A percentile compares a stretch with the other conserved stretches of the same genome.
Evolutionary conservation across 768 basidiomycete genomes (phyloP).

Genomic region (Austroboletus festivus): DNA sequence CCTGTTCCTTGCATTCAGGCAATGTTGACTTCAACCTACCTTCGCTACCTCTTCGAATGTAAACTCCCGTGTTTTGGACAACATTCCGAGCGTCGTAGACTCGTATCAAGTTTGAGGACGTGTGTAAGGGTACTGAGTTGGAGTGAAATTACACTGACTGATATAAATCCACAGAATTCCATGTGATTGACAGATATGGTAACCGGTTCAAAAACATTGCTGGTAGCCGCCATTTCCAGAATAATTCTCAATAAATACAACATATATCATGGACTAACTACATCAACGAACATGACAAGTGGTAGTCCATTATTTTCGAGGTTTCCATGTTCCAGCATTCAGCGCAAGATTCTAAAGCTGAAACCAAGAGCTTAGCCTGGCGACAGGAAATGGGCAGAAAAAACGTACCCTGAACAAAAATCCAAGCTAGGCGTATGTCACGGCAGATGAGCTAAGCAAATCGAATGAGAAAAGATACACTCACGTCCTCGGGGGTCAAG

Average conservation of each 20-base stretch:
- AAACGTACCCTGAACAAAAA: constrained; percentile 46
- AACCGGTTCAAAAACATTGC: too few relatives aligned
- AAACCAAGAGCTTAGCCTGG: neutral
- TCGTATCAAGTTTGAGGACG: neutral
- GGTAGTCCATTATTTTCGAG: too few relatives aligned
- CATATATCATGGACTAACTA: too few relatives aligned
- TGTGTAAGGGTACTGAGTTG: too few relatives aligned
- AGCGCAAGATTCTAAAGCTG: constrained; percentile 19
- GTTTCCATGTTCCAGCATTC: neutral
- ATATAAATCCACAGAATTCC: too few relatives aligned
- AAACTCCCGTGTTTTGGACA: constrained; percentile 34
- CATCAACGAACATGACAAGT: too few relatives aligned
- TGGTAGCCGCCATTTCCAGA: too few relatives aligned
- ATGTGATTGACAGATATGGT: too few relatives aligned
- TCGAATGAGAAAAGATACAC: constrained; percentile 17
- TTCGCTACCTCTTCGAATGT: constrained; percentile 62
- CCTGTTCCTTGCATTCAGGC: neutral
- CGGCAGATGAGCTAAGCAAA: constrained; percentile 4
- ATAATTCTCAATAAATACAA: too few relatives aligned
- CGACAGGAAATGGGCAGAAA: neutral
- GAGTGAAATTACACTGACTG: too few relatives aligned
- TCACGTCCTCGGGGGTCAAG: constrained; percentile 79
- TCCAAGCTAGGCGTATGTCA: constrained; percentile 31
- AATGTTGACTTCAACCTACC: constrained; percentile 37
- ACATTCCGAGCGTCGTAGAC: constrained; percentile 13